phyloP scores from a whole-genome alignment of 345 rosid genomes.

The Dipteronia sinensis region DNA sequence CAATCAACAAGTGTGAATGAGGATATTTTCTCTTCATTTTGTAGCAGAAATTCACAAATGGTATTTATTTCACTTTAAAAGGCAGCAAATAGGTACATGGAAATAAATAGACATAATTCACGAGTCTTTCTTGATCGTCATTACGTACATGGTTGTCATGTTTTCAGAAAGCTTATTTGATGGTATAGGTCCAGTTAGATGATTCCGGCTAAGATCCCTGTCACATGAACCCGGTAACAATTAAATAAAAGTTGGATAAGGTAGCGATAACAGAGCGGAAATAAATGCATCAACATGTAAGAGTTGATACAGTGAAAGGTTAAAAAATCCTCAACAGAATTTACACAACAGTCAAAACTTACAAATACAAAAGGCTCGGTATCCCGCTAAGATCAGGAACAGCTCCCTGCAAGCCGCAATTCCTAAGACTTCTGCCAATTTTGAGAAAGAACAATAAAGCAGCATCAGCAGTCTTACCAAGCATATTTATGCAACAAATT shows the following conservation, averaged over 20 bases:
- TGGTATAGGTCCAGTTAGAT: conserved; percentile 68
- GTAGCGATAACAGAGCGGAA: conserved; percentile 3
- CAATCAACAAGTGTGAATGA: conserved; percentile 30
- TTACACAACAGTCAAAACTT: conserved; percentile 32
- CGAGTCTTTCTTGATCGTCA: background rate
- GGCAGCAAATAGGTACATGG: background rate
- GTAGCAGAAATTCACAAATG: background rate
- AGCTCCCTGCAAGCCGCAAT: conserved; percentile 70
- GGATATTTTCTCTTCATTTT: conserved; percentile 7
- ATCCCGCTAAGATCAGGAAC: conserved; percentile 81
- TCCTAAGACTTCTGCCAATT: conserved; percentile 82
- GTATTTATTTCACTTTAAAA: background rate
- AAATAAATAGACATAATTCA: background rate
- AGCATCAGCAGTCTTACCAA: conserved; percentile 15
- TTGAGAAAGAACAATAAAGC: conserved; percentile 22
- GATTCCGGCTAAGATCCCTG: conserved; percentile 85
- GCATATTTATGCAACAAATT: background rate
- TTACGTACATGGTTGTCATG: conserved; percentile 73
- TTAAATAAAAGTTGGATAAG: conserved; percentile 2
- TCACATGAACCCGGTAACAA: conserved; percentile 28
- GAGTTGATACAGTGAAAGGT: background rate
- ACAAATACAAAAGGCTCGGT: conserved; percentile 57
- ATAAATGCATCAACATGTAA: background rate
- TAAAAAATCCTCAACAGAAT: background rate
- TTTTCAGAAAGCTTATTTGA: conserved; percentile 55